Percentiles rank a stretch among this genome's conserved stretches.
Evolutionary conservation across 495 filamentous ascomycete genomes (phyloP).

Genomic region (Achaetomiella virescens): DNA sequence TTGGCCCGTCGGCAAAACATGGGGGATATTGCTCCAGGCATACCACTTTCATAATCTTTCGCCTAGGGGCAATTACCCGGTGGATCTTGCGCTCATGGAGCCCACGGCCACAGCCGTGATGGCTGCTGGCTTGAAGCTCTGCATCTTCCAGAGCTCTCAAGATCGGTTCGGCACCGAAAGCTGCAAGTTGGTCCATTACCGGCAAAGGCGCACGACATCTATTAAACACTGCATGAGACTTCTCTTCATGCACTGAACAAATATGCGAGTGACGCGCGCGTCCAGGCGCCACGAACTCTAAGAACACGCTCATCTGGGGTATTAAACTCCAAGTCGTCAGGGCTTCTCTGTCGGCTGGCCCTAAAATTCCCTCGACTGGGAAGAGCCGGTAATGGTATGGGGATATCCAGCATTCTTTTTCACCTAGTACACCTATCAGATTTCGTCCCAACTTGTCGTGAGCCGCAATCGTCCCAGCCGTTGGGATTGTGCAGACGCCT

Average conservation of each 20-base stretch:
- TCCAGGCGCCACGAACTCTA: neutral
- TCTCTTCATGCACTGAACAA: neutral
- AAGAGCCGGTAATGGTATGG: neutral
- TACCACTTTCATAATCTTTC: too few relatives aligned
- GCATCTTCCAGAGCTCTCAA: too few relatives aligned
- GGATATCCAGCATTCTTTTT: neutral
- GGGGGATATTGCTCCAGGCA: too few relatives aligned
- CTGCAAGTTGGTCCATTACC: too few relatives aligned
- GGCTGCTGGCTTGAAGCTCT: too few relatives aligned
- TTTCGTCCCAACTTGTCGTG: neutral
- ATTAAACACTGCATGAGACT: neutral
- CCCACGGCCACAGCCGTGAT: too few relatives aligned
- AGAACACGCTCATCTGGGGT: too few relatives aligned
- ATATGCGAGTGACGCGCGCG: neutral
- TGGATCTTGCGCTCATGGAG: too few relatives aligned
- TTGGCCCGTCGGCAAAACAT: too few relatives aligned
- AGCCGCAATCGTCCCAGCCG: neutral
- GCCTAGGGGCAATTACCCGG: too few relatives aligned
- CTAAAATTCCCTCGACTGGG: neutral
- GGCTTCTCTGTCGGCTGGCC: neutral
- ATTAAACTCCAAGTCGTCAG: neutral
- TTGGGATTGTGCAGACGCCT: constrained; percentile 1
- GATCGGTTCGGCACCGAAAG: neutral
- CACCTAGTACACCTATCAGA: neutral
- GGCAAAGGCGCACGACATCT: neutral